Percentiles rank a stretch among this genome's conserved stretches.
Conservation (phyloP, 176 grass and related monocot species). For the Zoysia pacifica region DNA sequence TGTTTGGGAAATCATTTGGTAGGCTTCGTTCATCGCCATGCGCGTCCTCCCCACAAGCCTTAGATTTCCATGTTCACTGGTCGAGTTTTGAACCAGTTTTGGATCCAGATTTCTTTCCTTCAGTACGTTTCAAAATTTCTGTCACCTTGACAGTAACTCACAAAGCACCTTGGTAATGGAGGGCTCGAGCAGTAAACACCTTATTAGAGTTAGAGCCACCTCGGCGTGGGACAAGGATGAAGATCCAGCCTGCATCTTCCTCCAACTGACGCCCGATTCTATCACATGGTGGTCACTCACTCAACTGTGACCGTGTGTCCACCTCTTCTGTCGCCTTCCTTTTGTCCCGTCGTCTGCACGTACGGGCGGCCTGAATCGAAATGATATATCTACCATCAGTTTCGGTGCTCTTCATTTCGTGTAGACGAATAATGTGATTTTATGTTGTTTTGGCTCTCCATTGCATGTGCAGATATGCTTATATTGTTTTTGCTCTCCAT, state of each 20-base stretch:
- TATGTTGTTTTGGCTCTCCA: not conserved
- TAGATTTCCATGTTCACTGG: not conserved
- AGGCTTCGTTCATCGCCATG: not conserved
- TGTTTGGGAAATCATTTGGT: conserved; percentile 28
- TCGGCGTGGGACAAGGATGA: conserved; percentile 29
- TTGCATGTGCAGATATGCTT: conserved; percentile 1
- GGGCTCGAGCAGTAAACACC: not conserved
- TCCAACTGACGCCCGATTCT: conserved; percentile 17
- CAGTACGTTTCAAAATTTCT: not conserved
- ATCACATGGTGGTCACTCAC: conserved; percentile 4
- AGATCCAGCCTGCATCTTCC: conserved; percentile 37
- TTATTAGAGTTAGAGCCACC: not conserved
- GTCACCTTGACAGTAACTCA: not conserved
- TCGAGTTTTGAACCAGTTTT: not conserved
- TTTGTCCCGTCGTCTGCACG: not conserved
- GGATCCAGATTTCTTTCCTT: not conserved
- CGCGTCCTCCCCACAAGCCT: not conserved
- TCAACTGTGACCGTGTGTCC: not conserved
- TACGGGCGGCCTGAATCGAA: not conserved
- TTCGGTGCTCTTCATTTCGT: not conserved
- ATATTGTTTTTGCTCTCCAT: not conserved
- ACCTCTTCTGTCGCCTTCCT: not conserved
- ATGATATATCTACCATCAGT: not conserved
- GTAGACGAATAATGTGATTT: not conserved
- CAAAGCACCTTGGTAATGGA: not conserved